Evolutionary conservation across 2,329 filamentous ascomycete genomes (phyloP).

Genomic region (Trichophyton mentagrophytes): DNA sequence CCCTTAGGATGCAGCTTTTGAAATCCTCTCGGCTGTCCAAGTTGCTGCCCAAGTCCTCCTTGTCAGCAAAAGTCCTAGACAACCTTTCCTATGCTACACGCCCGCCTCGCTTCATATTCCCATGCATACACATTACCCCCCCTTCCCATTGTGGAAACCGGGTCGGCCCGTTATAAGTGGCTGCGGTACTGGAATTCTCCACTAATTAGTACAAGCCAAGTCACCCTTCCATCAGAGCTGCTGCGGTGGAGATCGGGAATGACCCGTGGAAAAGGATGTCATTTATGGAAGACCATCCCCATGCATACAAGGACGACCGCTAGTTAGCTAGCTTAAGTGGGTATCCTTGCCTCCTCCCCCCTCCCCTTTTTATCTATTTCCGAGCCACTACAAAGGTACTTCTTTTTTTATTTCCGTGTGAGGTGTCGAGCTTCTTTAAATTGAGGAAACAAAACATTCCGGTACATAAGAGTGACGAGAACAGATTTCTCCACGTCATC

Average conservation of each 20-base stretch:
- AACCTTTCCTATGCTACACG: neutral
- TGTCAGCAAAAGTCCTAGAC: neutral
- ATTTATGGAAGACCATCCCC: neutral
- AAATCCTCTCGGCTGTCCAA: neutral
- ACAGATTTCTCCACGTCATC: slow-evolving; percentile 10
- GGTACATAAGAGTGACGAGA: slow-evolving; percentile 11
- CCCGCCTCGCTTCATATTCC: neutral
- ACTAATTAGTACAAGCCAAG: neutral
- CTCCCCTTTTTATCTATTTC: neutral
- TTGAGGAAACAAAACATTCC: slow-evolving; percentile 6
- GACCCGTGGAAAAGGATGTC: neutral
- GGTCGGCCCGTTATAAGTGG: slow-evolving; percentile 5
- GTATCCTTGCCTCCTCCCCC: neutral
- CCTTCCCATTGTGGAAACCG: slow-evolving; percentile 2
- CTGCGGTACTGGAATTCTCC: neutral
- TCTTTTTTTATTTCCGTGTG: neutral
- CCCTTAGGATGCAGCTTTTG: neutral
- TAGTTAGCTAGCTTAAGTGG: neutral
- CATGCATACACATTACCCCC: neutral
- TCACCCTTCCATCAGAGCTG: neutral
- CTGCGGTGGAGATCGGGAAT: neutral
- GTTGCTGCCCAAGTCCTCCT: slow-evolving; percentile 2
- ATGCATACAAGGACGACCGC: neutral
- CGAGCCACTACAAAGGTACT: neutral
- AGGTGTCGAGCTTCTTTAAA: slow-evolving; percentile 1